Evolutionary conservation across 176 grass and related monocot species (phyloP).

Genomic region (Lolium rigidum): DNA sequence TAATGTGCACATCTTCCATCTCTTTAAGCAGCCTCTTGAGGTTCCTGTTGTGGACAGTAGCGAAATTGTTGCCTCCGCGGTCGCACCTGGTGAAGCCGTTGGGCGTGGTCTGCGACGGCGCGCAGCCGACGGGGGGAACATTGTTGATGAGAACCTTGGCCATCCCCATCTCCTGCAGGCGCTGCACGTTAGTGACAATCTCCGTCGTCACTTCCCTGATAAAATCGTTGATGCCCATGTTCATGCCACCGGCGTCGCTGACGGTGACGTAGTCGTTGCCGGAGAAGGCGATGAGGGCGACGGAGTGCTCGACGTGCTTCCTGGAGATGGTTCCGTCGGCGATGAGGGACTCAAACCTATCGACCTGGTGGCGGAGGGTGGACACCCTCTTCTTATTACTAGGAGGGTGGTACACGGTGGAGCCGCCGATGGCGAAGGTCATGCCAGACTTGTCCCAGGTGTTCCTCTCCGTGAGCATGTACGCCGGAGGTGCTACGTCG

Average conservation of each 20-base stretch:
- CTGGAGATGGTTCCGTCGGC: neutral
- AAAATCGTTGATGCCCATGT: neutral
- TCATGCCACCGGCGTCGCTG: neutral
- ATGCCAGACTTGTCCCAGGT: neutral
- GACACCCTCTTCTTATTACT: neutral
- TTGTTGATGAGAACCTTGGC: neutral
- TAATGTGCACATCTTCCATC: neutral
- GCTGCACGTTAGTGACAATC: neutral
- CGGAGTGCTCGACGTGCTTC: neutral
- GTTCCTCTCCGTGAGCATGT: neutral
- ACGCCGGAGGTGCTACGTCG: neutral
- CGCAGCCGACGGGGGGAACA: neutral
- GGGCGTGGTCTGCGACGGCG: neutral
- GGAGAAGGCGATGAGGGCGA: neutral
- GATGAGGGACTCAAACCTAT: neutral
- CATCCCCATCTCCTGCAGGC: neutral
- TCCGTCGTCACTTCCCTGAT: neutral
- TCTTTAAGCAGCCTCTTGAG: neutral
- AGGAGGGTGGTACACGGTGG: neutral
- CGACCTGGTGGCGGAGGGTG: slow-evolving; percentile 11
- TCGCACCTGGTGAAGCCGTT: neutral
- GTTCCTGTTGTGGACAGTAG: neutral
- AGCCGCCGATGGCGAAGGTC: neutral
- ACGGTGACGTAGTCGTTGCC: neutral
- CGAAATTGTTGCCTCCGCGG: neutral